A percentile compares a stretch with the other conserved stretches of the same genome.
These are phyloP conservation scores for Yarrowia sp. DNA, from an alignment of 805 yeast species.

Conservation along the genomic window DNA sequence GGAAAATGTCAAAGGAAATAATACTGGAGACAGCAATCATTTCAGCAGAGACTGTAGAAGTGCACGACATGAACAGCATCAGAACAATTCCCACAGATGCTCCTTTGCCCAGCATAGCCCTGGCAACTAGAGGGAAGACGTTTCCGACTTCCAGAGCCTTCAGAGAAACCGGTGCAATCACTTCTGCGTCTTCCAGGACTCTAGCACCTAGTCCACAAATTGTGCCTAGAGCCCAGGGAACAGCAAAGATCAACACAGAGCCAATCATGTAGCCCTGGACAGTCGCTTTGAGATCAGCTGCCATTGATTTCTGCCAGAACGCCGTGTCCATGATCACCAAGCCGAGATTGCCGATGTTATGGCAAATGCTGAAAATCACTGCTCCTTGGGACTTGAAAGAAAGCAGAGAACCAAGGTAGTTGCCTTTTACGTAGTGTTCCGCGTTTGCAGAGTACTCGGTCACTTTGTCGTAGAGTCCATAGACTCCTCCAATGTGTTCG, in stretches of 20 bases:
- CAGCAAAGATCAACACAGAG: conserved; percentile 46
- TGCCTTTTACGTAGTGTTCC: conserved; percentile 31
- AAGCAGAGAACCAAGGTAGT: conserved; percentile 44
- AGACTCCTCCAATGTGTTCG: conserved; percentile 46
- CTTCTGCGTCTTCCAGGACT: conserved; percentile 50
- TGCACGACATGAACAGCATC: conserved; percentile 43
- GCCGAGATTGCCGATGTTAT: conserved; percentile 30
- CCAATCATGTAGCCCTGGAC: conserved; percentile 47
- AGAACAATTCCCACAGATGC: conserved; percentile 72
- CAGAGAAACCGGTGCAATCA: conserved; percentile 59
- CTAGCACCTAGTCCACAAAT: conserved; percentile 42
- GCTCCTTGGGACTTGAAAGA: conserved; percentile 39
- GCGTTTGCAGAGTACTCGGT: conserved; percentile 42
- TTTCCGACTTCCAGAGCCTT: conserved; percentile 74
- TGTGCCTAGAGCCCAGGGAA: conserved; percentile 42
- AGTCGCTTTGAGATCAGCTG: conserved; percentile 45
- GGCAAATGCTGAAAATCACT: conserved; percentile 26
- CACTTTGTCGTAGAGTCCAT: conserved; percentile 46
- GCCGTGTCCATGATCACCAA: conserved; percentile 38
- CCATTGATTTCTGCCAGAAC: conserved; percentile 46
- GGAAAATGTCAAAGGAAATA: conserved; percentile 49
- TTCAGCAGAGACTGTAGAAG: conserved; percentile 45
- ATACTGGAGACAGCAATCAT: conserved; percentile 45
- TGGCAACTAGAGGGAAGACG: conserved; percentile 61
- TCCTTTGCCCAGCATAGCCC: conserved; percentile 74